Evolutionary conservation across 1,139 yeast species (phyloP).

Genomic region (Blastobotrys petasosporus): DNA sequence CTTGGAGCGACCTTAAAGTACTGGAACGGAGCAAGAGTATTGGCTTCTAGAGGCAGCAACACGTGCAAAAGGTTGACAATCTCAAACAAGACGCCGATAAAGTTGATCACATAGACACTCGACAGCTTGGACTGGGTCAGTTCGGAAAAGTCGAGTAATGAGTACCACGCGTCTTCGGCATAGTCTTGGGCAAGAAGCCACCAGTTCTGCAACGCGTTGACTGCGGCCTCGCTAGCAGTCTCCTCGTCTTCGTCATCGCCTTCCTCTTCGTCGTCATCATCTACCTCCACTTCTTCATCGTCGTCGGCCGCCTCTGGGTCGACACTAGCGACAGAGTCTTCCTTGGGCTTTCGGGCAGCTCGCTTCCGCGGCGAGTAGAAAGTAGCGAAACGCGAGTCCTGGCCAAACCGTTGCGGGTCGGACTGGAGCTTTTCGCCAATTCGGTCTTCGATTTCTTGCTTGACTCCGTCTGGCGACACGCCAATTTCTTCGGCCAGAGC

Average conservation of each 20-base stretch:
- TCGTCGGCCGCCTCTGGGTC: conserved; percentile 14
- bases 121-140: conserved; percentile 17
- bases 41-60: conserved; percentile 10
- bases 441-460: conserved; percentile 27
- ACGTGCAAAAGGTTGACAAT: conserved; percentile 14
- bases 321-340: conserved; percentile 4
- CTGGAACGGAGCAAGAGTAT: conserved; percentile 11
- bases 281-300: conserved; percentile 14
- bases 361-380: conserved; percentile 13
- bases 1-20: conserved; percentile 12
- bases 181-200: conserved; percentile 8
- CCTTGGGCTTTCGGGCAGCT: background rate
- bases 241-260: conserved; percentile 14
- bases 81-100: conserved; percentile 18
- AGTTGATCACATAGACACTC: conserved; percentile 17
- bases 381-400: conserved; percentile 23
- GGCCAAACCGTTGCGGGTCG: conserved; percentile 15
- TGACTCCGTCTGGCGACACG: conserved; percentile 26
- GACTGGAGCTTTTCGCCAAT: conserved; percentile 21
- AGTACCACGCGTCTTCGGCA: conserved; percentile 11
- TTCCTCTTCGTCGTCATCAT: conserved; percentile 15
- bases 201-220: conserved; percentile 5
- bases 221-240: conserved; percentile 1
- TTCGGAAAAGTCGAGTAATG: conserved; percentile 15
- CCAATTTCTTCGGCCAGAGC: conserved; percentile 34